These are phyloP conservation scores for Fusarium papillatum DNA, from an alignment of 2,329 filamentous ascomycete genomes.

Conservation along the genomic window DNA sequence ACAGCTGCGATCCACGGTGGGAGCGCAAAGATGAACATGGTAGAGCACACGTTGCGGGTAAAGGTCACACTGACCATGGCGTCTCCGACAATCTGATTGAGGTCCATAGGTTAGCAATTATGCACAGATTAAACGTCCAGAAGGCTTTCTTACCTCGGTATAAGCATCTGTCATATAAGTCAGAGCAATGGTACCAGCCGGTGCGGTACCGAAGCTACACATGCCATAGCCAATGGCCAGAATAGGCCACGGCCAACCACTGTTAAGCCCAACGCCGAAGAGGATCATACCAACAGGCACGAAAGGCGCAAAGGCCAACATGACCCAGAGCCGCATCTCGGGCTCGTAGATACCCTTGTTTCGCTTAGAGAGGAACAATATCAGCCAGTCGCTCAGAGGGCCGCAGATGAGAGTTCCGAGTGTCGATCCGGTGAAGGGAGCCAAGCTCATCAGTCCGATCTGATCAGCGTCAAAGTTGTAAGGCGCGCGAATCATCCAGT, in stretches of 20 bases:
- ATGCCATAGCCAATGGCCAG: constrained; percentile 1
- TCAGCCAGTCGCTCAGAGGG: constrained; percentile 52
- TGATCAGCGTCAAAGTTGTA: constrained; percentile 45
- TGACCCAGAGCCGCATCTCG: constrained; percentile 53
- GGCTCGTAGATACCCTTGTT: constrained; percentile 58
- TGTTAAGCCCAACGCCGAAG: constrained; percentile 9
- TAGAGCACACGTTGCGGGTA: constrained; percentile 1
- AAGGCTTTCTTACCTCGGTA: background rate
- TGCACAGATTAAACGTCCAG: background rate
- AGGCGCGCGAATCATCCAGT: constrained; percentile 33
- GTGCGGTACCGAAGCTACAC: constrained; percentile 7
- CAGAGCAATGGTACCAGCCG: background rate
- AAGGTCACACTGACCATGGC: constrained; percentile 13
- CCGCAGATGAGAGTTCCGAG: constrained; percentile 54
- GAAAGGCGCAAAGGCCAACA: background rate
- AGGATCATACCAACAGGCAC: background rate
- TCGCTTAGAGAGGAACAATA: constrained; percentile 50
- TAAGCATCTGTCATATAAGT: constrained; percentile 13
- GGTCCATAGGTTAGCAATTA: background rate
- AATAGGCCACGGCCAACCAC: constrained; percentile 5
- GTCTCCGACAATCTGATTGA: background rate
- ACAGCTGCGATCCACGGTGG: constrained; percentile 2
- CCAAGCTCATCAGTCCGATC: constrained; percentile 43
- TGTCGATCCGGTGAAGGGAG: constrained; percentile 51
- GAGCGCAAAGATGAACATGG: constrained; percentile 12